phyloP scores from a whole-genome alignment of 495 filamentous ascomycete species.

The Penicilliopsis zonata region DNA sequence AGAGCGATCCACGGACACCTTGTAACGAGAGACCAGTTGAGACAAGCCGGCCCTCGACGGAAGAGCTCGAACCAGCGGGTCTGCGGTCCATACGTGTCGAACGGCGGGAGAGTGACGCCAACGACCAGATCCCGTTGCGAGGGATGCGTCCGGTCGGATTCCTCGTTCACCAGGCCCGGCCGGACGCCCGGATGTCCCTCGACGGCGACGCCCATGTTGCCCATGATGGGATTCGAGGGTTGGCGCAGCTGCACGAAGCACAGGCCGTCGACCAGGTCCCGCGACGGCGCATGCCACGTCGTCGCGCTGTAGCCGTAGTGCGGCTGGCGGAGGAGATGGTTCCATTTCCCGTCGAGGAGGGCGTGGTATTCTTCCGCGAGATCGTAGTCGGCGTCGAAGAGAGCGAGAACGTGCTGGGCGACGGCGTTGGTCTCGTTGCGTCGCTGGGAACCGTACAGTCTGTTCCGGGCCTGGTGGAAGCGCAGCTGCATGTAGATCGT shows the following conservation, averaged over 20 bases:
- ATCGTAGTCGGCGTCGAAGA: conserved; percentile 48
- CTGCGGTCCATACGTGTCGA: conserved; percentile 50
- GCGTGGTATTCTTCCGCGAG: conserved; percentile 51
- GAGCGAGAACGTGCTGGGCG: conserved; percentile 43
- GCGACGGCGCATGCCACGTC: conserved; percentile 56
- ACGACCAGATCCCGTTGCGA: conserved; percentile 34
- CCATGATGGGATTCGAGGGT: no score
- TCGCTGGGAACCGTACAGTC: conserved; percentile 49
- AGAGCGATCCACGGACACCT: conserved; percentile 44
- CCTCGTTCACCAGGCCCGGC: conserved; percentile 32
- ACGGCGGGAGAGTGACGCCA: conserved; percentile 41
- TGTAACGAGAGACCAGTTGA: conserved; percentile 42
- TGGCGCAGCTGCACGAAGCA: conserved; percentile 33
- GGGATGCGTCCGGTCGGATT: conserved; percentile 49
- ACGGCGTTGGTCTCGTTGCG: conserved; percentile 53
- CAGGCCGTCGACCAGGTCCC: conserved; percentile 50
- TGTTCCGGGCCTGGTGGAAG: conserved; percentile 48
- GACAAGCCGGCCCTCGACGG: conserved; percentile 43
- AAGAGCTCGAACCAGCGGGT: conserved; percentile 59
- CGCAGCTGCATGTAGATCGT: conserved; percentile 50
- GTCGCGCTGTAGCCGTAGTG: conserved; percentile 43
- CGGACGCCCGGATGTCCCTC: conserved; percentile 53
- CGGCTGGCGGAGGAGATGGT: conserved; percentile 55
- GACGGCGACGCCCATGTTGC: conserved; percentile 53
- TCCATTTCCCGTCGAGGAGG: conserved; percentile 59